Evolutionary conservation across 768 basidiomycete genomes (phyloP).

Genomic region (Russula dissimulans): DNA sequence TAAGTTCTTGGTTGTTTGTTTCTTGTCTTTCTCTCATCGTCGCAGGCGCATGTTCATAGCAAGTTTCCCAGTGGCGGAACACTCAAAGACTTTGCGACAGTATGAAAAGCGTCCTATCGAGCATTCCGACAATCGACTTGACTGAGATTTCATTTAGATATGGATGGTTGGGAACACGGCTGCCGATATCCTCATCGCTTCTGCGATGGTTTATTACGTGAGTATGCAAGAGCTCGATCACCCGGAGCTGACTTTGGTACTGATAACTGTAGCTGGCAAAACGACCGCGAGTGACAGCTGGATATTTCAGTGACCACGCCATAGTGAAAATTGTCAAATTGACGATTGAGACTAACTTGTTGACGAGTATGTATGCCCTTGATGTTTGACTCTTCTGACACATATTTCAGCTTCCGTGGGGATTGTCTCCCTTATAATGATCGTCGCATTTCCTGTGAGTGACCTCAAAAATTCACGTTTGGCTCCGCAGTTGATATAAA

Average conservation of each 20-base stretch:
- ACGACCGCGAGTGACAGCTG: neutral
- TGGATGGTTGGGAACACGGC: conserved; percentile 1
- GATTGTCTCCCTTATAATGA: neutral
- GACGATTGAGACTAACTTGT: conserved; percentile 22
- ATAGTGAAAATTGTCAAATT: conserved; percentile 20
- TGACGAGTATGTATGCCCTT: conserved; percentile 11
- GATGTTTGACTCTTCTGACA: neutral
- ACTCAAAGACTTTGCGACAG: neutral
- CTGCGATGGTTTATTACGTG: conserved; percentile 3
- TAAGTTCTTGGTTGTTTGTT: neutral
- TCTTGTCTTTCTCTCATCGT: neutral
- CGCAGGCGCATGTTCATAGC: neutral
- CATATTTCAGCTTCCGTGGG: neutral
- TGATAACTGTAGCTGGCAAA: neutral
- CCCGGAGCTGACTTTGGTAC: neutral
- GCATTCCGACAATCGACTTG: neutral
- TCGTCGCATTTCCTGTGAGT: conserved; percentile 1
- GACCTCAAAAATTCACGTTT: neutral
- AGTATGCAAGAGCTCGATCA: neutral
- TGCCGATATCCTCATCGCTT: conserved; percentile 1
- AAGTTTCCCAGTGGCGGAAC: neutral
- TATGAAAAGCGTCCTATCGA: neutral
- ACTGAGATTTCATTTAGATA: neutral
- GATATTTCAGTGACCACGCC: neutral
- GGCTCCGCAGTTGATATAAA: neutral